Conservation (phyloP, 495 filamentous ascomycete species). For the Xylaria venustula region DNA sequence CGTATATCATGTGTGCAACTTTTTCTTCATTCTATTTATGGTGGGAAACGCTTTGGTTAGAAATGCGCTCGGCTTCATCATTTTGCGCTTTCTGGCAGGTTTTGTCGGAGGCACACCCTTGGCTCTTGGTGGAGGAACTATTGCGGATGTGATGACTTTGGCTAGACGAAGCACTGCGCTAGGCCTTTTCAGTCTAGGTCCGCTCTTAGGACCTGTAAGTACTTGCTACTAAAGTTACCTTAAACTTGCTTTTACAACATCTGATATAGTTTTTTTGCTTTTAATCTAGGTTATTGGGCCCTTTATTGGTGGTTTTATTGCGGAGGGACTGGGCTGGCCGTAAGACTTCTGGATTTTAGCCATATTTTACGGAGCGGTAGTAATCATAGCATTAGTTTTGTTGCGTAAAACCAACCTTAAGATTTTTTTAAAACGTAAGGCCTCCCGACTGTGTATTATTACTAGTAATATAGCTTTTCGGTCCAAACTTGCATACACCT, state of each 20-base stretch:
- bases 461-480: slow-evolving; percentile 33
- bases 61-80: slow-evolving; percentile 34
- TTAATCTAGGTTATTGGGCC: slow-evolving; percentile 48
- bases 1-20: not conserved
- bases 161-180: slow-evolving; percentile 54
- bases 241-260: slow-evolving; percentile 28
- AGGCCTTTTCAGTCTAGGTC: slow-evolving; percentile 43
- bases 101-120: slow-evolving; percentile 35
- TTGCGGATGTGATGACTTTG: slow-evolving; percentile 55
- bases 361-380: slow-evolving; percentile 43
- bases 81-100: slow-evolving; percentile 59
- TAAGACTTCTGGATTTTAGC: slow-evolving; percentile 64
- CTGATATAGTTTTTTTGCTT: slow-evolving; percentile 33
- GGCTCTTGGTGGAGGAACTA: slow-evolving; percentile 55
- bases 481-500: slow-evolving; percentile 33
- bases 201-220: slow-evolving; percentile 34
- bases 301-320: slow-evolving; percentile 54
- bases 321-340: slow-evolving; percentile 54
- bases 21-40: slow-evolving; percentile 46
- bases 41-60: slow-evolving; percentile 35
- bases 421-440: slow-evolving; percentile 54
- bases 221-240: no score
- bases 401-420: slow-evolving; percentile 55
- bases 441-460: slow-evolving; percentile 36
- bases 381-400: slow-evolving; percentile 44